Evolutionary conservation across 1,139 yeast genomes (phyloP).

Genomic region (Geotrichum restrictum): DNA sequence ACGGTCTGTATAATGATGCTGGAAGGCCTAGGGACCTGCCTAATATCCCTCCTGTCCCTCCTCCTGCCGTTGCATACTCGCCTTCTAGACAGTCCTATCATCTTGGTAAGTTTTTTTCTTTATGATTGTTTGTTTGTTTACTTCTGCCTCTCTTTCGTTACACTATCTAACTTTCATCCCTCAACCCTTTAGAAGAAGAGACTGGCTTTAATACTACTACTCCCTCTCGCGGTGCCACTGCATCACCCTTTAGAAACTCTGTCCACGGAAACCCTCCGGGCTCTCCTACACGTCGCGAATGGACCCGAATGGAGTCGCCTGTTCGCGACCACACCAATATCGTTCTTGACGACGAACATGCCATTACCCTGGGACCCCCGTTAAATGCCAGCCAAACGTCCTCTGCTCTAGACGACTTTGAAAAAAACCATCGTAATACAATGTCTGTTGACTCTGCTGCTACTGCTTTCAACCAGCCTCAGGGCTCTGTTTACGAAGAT

Average conservation of each 20-base stretch:
- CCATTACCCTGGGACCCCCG: conserved; percentile 13
- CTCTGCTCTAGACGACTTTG: neutral
- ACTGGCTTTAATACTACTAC: conserved; percentile 1
- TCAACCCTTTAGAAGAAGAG: conserved; percentile 4
- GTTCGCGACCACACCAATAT: conserved; percentile 27
- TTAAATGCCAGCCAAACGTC: neutral
- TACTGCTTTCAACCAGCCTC: conserved; percentile 6
- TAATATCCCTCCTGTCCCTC: conserved; percentile 15
- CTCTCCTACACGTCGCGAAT: conserved; percentile 29
- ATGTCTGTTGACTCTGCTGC: conserved; percentile 16
- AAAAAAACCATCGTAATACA: conserved; percentile 4
- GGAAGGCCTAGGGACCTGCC: conserved; percentile 16
- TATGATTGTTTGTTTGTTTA: conserved; percentile 5
- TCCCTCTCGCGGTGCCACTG: conserved; percentile 19
- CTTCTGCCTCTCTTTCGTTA: conserved; percentile 1
- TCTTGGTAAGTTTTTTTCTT: conserved; percentile 23
- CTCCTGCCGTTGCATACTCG: conserved; percentile 25
- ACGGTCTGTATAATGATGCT: conserved; percentile 7
- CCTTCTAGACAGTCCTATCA: conserved; percentile 29
- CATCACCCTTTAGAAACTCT: conserved; percentile 22
- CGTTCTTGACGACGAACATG: conserved; percentile 24
- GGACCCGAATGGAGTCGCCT: conserved; percentile 35
- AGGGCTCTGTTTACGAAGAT: conserved; percentile 12
- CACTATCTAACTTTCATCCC: neutral
- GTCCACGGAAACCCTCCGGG: conserved; percentile 19